Evolutionary conservation across 139 green algal genomes (phyloP).

Genomic region (Axilococcus clingmanii): DNA sequence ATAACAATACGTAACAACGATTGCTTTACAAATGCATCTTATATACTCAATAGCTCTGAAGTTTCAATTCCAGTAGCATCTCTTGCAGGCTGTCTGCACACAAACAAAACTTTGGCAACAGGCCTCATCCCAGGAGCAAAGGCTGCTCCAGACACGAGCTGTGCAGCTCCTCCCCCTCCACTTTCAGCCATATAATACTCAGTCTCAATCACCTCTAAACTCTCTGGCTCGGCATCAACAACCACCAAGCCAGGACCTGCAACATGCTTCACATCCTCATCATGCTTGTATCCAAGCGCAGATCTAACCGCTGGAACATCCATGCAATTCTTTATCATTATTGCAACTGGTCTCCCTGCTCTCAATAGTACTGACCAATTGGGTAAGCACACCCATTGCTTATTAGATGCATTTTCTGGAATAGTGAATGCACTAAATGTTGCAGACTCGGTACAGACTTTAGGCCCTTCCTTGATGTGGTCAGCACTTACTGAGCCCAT

Average conservation of each 20-base stretch:
- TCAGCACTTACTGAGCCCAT: constrained; percentile 14
- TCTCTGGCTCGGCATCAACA: constrained; percentile 21
- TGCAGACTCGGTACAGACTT: constrained; percentile 32
- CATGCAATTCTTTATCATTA: constrained; percentile 45
- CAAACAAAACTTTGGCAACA: constrained; percentile 51
- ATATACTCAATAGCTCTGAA: constrained; percentile 23
- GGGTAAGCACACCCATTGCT: constrained; percentile 39
- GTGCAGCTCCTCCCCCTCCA: constrained; percentile 6
- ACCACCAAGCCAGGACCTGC: constrained; percentile 55
- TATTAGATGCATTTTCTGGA: not conserved
- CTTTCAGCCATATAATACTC: constrained; percentile 36
- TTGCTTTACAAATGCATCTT: not conserved
- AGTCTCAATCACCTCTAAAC: not conserved
- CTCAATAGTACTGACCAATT: constrained; percentile 56
- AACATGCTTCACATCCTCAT: constrained; percentile 45
- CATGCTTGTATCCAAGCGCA: constrained; percentile 31
- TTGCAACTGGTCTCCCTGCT: constrained; percentile 39
- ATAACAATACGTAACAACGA: not conserved
- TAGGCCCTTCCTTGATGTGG: constrained; percentile 32
- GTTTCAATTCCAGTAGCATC: constrained; percentile 6
- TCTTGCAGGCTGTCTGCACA: constrained; percentile 39
- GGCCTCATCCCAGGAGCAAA: constrained; percentile 18
- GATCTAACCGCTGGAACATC: constrained; percentile 22
- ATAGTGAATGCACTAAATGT: constrained; percentile 53
- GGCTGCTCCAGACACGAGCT: not conserved